These are phyloP conservation scores for Apostasia shenzhenica DNA, from an alignment of 106 monocot species.

Conservation along the genomic window DNA sequence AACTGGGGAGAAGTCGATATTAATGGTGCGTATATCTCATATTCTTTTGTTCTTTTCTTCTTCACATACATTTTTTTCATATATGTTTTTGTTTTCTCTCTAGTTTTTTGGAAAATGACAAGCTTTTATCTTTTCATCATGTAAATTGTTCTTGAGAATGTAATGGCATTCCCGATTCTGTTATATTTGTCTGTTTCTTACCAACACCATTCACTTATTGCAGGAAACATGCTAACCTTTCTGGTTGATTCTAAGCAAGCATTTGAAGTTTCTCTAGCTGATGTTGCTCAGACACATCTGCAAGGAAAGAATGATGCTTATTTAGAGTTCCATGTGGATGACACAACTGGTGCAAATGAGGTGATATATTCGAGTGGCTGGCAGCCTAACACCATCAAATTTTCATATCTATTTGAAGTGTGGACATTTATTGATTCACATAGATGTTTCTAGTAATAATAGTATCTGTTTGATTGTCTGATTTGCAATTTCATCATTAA, in stretches of 20 bases:
- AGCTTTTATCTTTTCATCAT: no score
- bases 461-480: no score
- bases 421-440: no score
- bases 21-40: constrained; percentile 36
- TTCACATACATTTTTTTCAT: background rate
- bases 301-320: constrained; percentile 97
- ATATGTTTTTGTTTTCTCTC: background rate
- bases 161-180: no score
- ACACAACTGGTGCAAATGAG: constrained; percentile 99
- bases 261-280: constrained; percentile 97
- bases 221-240: constrained; percentile 95
- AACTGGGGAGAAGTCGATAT: constrained; percentile 97
- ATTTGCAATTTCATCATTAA: no score
- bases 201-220: background rate
- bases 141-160: no score
- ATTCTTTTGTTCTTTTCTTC: background rate
- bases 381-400: background rate
- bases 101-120: no score
- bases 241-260: constrained; percentile 89
- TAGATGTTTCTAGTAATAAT: no score
- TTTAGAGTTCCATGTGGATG: constrained; percentile 97
- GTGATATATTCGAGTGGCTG: constrained; percentile 14
- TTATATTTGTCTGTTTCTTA: no score
- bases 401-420: background rate
- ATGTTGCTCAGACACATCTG: constrained; percentile 88